Percentiles rank a stretch among this genome's conserved stretches.
Conservation (phyloP, 1,139 yeast species). For the Scheffersomyces quercinus region DNA sequence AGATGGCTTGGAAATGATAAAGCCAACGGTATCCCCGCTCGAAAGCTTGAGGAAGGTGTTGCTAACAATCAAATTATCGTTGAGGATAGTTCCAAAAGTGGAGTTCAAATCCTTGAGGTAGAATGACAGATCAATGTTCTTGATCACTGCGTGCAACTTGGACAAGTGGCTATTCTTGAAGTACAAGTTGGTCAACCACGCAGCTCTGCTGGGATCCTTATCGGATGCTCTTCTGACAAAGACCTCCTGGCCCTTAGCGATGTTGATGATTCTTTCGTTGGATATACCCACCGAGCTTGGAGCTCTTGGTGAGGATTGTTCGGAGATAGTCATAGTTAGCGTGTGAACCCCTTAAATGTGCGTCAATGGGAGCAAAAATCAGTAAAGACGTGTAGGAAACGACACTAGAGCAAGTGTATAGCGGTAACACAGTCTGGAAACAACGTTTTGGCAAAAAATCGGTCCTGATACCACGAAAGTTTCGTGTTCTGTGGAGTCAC, state of each 20-base stretch:
- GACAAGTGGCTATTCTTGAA: conserved; percentile 37
- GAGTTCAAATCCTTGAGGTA: conserved; percentile 32
- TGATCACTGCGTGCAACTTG: conserved; percentile 29
- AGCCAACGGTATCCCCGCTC: conserved; percentile 30
- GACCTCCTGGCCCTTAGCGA: conserved; percentile 16
- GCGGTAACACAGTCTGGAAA: no score
- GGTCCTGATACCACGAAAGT: no score
- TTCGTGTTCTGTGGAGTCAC: no score
- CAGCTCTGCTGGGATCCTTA: conserved; percentile 23
- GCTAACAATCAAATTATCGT: conserved; percentile 21
- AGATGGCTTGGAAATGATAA: conserved; percentile 34
- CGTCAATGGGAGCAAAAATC: background rate
- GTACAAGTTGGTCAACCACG: conserved; percentile 28
- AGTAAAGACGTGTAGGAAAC: no score
- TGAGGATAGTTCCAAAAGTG: conserved; percentile 44
- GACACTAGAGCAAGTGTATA: no score
- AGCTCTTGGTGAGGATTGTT: no score
- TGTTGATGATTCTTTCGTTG: conserved; percentile 18
- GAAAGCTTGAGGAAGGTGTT: conserved; percentile 16
- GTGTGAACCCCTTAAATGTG: background rate
- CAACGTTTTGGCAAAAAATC: no score
- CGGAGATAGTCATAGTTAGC: no score
- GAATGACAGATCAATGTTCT: conserved; percentile 18
- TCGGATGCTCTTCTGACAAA: conserved; percentile 30
- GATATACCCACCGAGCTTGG: conserved; percentile 2